Evolutionary conservation across 495 filamentous ascomycete species (phyloP).

Genomic region (Antarctomyces pellizariae): DNA sequence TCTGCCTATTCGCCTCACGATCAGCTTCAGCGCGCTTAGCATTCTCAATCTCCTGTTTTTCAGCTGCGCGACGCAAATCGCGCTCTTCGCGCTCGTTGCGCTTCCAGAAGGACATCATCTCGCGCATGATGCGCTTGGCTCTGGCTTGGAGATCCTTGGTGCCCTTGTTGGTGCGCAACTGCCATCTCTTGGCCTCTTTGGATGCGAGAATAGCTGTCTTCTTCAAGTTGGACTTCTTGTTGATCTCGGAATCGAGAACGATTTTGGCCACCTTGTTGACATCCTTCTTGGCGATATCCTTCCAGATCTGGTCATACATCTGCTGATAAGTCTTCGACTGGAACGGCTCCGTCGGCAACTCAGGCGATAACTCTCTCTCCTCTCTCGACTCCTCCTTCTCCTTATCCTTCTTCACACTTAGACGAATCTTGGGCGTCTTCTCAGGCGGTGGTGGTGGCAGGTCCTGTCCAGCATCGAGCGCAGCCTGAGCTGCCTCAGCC

Average conservation of each 20-base stretch:
- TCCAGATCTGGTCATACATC: constrained; percentile 96
- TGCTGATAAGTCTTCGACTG: constrained; percentile 85
- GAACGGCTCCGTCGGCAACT: constrained; percentile 32
- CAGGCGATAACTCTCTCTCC: constrained; percentile 40
- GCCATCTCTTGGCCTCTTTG: constrained; percentile 94
- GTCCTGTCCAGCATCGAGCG: constrained; percentile 64
- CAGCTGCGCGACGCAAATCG: constrained; percentile 76
- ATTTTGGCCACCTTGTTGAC: constrained; percentile 76
- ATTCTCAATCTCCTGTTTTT: constrained; percentile 90
- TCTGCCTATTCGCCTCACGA: constrained; percentile 89
- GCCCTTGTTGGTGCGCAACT: constrained; percentile 92
- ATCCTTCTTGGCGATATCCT: constrained; percentile 80
- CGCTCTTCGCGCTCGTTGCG: constrained; percentile 94
- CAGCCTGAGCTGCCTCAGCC: constrained; percentile 70
- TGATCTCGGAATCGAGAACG: constrained; percentile 58
- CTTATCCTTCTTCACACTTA: constrained; percentile 28
- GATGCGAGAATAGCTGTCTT: constrained; percentile 95
- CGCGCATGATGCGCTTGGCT: constrained; percentile 92
- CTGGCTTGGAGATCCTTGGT: constrained; percentile 92
- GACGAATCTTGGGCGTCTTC: constrained; percentile 39
- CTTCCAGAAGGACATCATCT: constrained; percentile 99
- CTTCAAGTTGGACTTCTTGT: constrained; percentile 74
- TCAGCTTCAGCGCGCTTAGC: constrained; percentile 92
- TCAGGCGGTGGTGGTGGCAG: constrained; percentile 48
- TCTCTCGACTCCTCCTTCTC: constrained; percentile 30